Conservation (phyloP, 208 protist genomes). For the Leishmania arabica region DNA sequence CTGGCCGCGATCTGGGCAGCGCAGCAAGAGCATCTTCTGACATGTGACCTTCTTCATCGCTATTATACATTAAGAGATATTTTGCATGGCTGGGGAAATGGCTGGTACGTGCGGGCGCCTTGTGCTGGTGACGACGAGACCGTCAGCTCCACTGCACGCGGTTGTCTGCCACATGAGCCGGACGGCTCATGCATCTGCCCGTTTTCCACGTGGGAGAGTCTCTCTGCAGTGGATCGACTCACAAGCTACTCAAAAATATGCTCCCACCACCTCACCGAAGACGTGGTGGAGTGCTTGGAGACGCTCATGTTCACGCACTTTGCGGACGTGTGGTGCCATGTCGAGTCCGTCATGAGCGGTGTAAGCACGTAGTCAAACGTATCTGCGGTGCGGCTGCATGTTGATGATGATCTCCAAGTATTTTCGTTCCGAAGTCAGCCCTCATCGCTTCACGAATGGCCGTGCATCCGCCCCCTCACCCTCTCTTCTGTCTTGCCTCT, state of each 20-base stretch:
- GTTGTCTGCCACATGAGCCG: not conserved
- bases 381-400: not conserved
- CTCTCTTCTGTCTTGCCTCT: not conserved
- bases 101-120: conserved; percentile 2
- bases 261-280: conserved; percentile 14
- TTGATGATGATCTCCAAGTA: not conserved
- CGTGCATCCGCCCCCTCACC: not conserved
- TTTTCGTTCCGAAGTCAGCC: not conserved
- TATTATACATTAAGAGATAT: conserved; percentile 23
- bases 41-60: not conserved
- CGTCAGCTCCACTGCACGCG: too few species aligned
- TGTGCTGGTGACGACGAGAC: not conserved
- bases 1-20: conserved; percentile 4
- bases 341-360: not conserved
- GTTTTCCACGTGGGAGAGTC: not conserved
- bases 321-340: conserved; percentile 12
- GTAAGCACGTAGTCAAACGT: not conserved
- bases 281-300: conserved; percentile 11
- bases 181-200: not conserved
- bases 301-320: conserved; percentile 2
- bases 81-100: conserved; percentile 20
- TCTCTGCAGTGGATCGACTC: conserved; percentile 1
- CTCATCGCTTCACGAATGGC: not conserved
- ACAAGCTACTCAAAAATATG: conserved; percentile 14
- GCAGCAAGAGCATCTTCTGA: not conserved